A percentile compares a stretch with the other conserved stretches of the same genome.
Conservation (phyloP, 176 grass and related monocot genomes). For the Musa schizocarpa region DNA sequence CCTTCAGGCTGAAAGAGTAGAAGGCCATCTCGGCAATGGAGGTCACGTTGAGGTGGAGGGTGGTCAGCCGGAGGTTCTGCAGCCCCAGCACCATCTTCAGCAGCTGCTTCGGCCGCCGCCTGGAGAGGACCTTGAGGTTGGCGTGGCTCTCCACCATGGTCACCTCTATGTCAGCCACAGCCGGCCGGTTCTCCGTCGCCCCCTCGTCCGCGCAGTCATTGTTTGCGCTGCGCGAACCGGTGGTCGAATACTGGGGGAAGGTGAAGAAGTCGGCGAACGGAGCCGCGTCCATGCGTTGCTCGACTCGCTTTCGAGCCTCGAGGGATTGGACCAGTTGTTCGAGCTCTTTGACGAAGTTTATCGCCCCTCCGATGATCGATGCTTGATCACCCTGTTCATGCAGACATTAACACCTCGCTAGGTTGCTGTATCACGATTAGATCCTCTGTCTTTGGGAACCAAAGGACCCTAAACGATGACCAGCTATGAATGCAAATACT, state of each 20-base stretch:
- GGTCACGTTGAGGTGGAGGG: slow-evolving; percentile 11
- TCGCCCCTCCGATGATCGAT: no score
- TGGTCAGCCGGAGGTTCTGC: slow-evolving; percentile 9
- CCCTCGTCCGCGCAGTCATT: neutral
- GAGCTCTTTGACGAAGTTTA: neutral
- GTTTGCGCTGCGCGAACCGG: neutral
- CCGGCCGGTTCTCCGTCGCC: neutral
- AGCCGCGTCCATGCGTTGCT: neutral
- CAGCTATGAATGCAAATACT: neutral
- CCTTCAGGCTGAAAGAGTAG: slow-evolving; percentile 9
- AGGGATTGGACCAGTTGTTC: neutral
- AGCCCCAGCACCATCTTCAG: slow-evolving; percentile 2
- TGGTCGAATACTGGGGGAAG: neutral
- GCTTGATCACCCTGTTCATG: neutral
- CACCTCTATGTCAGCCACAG: slow-evolving; percentile 5
- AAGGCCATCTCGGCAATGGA: neutral
- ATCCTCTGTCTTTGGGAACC: slow-evolving; percentile 17
- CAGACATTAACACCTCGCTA: neutral
- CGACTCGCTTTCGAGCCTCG: neutral
- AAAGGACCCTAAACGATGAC: neutral
- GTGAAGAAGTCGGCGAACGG: neutral
- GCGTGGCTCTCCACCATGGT: slow-evolving; percentile 6
- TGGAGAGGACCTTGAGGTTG: slow-evolving; percentile 9
- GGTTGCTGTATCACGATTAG: neutral
- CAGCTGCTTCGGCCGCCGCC: neutral